Percentiles rank a stretch among this genome's conserved stretches.
phyloP scores from a whole-genome alignment of 139 green algal genomes.

The Chlorella sp. region DNA sequence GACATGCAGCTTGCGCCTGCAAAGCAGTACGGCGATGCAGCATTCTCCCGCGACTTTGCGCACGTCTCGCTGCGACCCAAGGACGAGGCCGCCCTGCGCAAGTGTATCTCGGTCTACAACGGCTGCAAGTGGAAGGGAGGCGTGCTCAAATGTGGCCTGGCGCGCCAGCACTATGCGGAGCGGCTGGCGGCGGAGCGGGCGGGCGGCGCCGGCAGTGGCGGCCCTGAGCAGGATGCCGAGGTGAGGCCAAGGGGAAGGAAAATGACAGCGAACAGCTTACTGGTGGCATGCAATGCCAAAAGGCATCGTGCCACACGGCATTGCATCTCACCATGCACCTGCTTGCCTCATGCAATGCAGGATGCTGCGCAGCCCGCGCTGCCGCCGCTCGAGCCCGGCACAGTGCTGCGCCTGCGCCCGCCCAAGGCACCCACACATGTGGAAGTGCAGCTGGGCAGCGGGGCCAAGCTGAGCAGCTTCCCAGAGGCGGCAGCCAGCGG shows the following conservation, averaged over 20 bases:
- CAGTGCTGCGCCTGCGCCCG: neutral
- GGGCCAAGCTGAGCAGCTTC: slow-evolving; percentile 5
- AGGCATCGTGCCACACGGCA: too few species aligned
- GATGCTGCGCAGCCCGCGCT: neutral
- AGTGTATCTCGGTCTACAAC: slow-evolving; percentile 55
- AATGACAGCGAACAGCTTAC: too few species aligned
- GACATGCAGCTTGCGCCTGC: slow-evolving; percentile 32
- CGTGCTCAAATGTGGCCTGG: slow-evolving; percentile 40
- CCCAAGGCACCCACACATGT: neutral
- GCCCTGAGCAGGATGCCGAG: neutral
- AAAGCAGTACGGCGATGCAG: slow-evolving; percentile 40
- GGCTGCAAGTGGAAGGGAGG: slow-evolving; percentile 61
- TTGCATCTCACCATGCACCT: too few species aligned
- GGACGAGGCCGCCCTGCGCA: slow-evolving; percentile 40
- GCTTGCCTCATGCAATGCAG: too few species aligned
- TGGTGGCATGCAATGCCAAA: too few species aligned
- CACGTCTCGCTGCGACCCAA: slow-evolving; percentile 60
- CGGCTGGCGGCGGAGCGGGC: slow-evolving; percentile 14
- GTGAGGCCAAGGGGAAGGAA: too few species aligned
- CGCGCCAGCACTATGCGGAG: slow-evolving; percentile 22
- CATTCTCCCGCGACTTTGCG: slow-evolving; percentile 51
- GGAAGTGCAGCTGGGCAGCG: slow-evolving; percentile 20
- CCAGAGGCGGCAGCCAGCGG: neutral
- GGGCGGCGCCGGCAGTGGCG: neutral
- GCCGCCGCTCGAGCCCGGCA: slow-evolving; percentile 21